These are phyloP conservation scores for Eragrostis curvula DNA, from an alignment of 176 grass and related monocot genomes.

Conservation along the genomic window DNA sequence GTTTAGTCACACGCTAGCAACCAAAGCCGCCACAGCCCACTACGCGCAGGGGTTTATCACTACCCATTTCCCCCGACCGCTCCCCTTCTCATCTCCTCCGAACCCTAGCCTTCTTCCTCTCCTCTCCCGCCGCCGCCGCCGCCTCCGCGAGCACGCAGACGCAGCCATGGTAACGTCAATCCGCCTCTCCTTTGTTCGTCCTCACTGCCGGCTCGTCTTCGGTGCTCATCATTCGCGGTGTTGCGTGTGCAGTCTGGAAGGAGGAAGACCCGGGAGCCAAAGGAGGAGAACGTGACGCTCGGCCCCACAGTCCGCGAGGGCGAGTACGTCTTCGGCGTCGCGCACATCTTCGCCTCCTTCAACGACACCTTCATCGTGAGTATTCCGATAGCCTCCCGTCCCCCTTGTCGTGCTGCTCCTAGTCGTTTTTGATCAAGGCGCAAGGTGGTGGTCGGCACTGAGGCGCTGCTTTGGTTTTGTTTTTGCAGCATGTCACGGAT, in stretches of 20 bases:
- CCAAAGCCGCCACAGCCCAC: not conserved
- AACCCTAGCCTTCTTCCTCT: slow-evolving; percentile 30
- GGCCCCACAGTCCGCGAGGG: slow-evolving; percentile 72
- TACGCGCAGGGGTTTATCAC: not conserved
- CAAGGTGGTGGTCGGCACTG: not conserved
- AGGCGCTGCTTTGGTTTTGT: not conserved
- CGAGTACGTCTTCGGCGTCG: slow-evolving; percentile 70
- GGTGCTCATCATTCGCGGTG: not conserved
- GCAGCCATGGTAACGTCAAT: slow-evolving; percentile 40
- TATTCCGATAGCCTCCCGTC: not conserved
- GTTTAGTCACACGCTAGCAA: not conserved
- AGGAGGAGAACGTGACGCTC: slow-evolving; percentile 84
- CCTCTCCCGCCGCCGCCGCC: slow-evolving; percentile 15
- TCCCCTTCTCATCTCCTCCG: not conserved
- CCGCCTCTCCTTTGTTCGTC: not conserved
- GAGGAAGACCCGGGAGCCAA: slow-evolving; percentile 65
- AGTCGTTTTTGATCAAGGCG: not conserved
- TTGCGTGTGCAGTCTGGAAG: slow-evolving; percentile 52
- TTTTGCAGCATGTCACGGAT: slow-evolving; percentile 89
- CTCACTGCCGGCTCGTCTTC: too few species aligned
- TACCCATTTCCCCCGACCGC: not conserved
- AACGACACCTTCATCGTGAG: slow-evolving; percentile 87
- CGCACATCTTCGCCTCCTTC: slow-evolving; percentile 71
- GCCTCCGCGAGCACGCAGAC: not conserved
- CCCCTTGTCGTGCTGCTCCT: not conserved